A percentile compares a stretch with the other conserved stretches of the same genome.
These are phyloP conservation scores for Alternaria novae-zelandiae DNA, from an alignment of 2,329 filamentous ascomycete species.

Conservation along the genomic window DNA sequence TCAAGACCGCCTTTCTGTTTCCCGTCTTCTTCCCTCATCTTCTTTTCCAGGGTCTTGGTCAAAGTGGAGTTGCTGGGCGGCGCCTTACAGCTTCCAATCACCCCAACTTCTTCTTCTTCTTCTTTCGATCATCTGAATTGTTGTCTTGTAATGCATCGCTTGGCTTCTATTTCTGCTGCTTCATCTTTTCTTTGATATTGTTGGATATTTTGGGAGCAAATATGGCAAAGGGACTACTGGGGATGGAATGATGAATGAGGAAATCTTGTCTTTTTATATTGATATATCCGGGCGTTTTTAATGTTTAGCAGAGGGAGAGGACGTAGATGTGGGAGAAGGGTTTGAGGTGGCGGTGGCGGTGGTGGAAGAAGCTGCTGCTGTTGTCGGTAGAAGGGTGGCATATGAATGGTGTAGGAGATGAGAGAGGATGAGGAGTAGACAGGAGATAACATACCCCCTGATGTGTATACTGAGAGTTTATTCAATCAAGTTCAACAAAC, in stretches of 20 bases:
- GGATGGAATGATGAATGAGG: not conserved
- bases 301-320: not conserved
- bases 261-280: not conserved
- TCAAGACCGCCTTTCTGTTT: not conserved
- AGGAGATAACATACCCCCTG: not conserved
- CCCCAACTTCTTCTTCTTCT: not conserved
- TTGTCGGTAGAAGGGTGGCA: not conserved
- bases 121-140: not conserved
- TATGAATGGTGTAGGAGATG: not conserved
- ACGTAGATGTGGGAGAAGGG: not conserved
- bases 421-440: not conserved
- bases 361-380: not conserved
- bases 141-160: not conserved
- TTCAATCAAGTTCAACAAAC: not conserved
- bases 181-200: not conserved
- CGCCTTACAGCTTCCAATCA: not conserved
- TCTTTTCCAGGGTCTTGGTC: not conserved
- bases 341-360: not conserved
- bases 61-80: not conserved
- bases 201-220: not conserved
- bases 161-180: not conserved
- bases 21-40: not conserved
- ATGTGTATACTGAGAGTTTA: not conserved
- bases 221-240: not conserved
- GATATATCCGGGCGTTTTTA: not conserved